Evolutionary conservation across 257 asterid genomes (phyloP), one percentile per base, ranked within the genome.

Genomic region (Buddleja alternifolia): DNA sequence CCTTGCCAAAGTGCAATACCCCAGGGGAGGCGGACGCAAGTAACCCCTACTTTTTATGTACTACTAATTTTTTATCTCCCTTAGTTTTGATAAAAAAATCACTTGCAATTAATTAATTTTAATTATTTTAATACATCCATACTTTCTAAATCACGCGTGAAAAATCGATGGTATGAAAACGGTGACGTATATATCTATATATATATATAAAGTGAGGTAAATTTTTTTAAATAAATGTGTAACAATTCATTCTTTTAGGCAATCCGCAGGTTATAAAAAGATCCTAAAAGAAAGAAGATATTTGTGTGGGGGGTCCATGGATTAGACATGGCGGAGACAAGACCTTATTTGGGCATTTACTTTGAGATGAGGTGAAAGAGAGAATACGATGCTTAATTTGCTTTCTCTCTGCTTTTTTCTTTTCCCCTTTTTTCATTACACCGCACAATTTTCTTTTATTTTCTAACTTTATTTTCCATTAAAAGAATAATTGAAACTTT

Each of bases 301-400:
- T n/a, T 29, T 29, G 2, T 61, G 20, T 14, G 39, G 59, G 74
- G 74, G 66, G 25, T 62, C 66, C 60, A 69, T 55, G 58, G 21
- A 57, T n/a, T 46, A 39, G 56, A 25, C 59, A 75, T 58, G 53
- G 66, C 39, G 74, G 76, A 47, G 84, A 79, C 82, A 70, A 76
- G 68, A 40, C 82, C 51, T 68, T 40, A 40, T 67, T 61, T 60
- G 64, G 41, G 32, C 47, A 24, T 64, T 36, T 40, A 11, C 58
- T 73, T 62, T 63, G 63, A 44, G 50, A 12, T 60, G 66, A 14
- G 62, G 48, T 37, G 62, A 9, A 19, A 29, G 50, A 23, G 58
- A 69, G 74, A 63, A 78, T 72, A 52, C 44, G 68, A 75, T 72
- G 76, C 82, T 63, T 70, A 5, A 8, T 60, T 66, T 40, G 8